A percentile compares a stretch with the other conserved stretches of the same genome.
Evolutionary conservation across 495 filamentous ascomycete species (phyloP).

Genomic region (Penicillium cinerascens): DNA sequence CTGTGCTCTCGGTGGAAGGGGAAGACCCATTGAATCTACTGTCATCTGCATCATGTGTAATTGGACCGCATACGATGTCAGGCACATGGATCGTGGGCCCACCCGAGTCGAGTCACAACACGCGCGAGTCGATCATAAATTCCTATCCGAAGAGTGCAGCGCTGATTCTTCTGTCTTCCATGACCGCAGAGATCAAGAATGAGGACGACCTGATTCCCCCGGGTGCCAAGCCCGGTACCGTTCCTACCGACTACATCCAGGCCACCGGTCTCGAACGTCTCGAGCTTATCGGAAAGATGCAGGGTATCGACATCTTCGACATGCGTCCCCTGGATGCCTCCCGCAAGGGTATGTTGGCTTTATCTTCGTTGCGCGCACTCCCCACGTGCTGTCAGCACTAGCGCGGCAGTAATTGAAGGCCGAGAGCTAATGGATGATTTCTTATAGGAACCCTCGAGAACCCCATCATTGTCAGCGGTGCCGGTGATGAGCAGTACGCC

Average conservation of each 20-base stretch:
- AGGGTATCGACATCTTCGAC: slow-evolving; percentile 97
- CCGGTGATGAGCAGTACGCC: slow-evolving; percentile 92
- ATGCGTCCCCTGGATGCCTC: slow-evolving; percentile 94
- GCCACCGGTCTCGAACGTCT: slow-evolving; percentile 96
- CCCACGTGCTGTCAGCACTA: neutral
- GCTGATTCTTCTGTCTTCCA: slow-evolving; percentile 3
- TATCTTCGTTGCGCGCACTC: neutral
- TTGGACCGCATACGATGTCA: slow-evolving; percentile 7
- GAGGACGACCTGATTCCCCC: slow-evolving; percentile 79
- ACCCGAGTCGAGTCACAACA: slow-evolving; percentile 5
- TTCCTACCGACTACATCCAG: slow-evolving; percentile 92
- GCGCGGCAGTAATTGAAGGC: neutral
- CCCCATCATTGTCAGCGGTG: slow-evolving; percentile 84
- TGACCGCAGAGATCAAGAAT: slow-evolving; percentile 70
- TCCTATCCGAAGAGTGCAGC: neutral
- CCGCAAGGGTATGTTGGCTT: slow-evolving; percentile 61
- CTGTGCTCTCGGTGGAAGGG: neutral
- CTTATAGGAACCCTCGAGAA: slow-evolving; percentile 78
- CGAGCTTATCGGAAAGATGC: slow-evolving; percentile 98
- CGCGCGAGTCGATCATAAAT: neutral
- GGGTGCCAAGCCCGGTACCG: slow-evolving; percentile 74
- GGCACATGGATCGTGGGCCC: slow-evolving; percentile 12
- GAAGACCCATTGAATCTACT: neutral
- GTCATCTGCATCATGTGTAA: slow-evolving; percentile 1
- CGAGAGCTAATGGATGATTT: neutral